phyloP scores from a whole-genome alignment of 1,284 basidiomycete species.

The Neolentinus lepideus region DNA sequence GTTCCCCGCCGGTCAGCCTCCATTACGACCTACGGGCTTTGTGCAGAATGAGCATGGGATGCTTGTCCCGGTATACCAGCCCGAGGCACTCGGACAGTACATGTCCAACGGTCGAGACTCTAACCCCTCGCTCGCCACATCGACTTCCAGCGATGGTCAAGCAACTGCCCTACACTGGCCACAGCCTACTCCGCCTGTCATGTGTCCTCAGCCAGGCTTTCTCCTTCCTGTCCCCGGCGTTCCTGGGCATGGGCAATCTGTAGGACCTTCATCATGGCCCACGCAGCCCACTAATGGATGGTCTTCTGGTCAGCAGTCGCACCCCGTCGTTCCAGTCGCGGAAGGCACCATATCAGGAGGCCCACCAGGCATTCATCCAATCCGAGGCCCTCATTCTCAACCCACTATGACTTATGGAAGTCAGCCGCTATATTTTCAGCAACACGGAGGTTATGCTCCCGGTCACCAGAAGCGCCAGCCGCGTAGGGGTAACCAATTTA shows the following conservation, averaged over 20 bases:
- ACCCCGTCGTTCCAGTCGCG: background rate
- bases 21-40: slow-evolving; percentile 60
- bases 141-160: background rate
- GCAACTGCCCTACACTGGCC: background rate
- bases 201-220: background rate
- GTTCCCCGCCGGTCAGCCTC: slow-evolving; percentile 34
- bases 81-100: slow-evolving; percentile 55
- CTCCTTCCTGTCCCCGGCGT: background rate
- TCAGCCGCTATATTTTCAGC: background rate
- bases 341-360: background rate
- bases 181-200: background rate
- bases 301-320: background rate
- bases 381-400: background rate
- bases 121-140: background rate
- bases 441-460: background rate
- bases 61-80: slow-evolving; percentile 63
- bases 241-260: background rate
- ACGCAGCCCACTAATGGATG: background rate
- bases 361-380: background rate
- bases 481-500: background rate
- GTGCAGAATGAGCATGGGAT: slow-evolving; percentile 66
- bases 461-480: background rate
- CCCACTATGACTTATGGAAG: background rate
- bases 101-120: slow-evolving; percentile 26
- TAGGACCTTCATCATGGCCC: background rate